phyloP scores from a whole-genome alignment of 1,284 basidiomycete species.

The Chalciporus sp. region DNA sequence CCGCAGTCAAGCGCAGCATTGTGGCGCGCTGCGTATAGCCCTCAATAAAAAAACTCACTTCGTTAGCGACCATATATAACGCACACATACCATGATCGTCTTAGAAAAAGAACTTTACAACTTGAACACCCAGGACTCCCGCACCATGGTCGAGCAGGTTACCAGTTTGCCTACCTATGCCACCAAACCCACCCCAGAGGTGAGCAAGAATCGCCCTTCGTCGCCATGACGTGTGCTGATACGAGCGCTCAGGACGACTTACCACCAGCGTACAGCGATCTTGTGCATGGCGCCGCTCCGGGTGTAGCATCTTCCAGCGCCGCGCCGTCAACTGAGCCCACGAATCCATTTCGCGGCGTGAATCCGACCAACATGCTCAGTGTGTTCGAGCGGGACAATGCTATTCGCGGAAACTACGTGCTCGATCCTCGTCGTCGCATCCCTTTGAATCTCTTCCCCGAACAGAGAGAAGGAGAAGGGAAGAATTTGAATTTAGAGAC shows the following conservation, averaged over 20 bases:
- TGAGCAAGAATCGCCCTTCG: background rate
- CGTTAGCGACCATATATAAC: background rate
- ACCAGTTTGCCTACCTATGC: background rate
- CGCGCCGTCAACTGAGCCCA: background rate
- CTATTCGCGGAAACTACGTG: slow-evolving; percentile 34
- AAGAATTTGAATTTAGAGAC: slow-evolving; percentile 41
- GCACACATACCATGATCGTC: slow-evolving; percentile 4
- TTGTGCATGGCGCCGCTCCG: background rate
- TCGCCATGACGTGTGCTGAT: too few relatives aligned
- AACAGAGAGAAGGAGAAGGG: slow-evolving; percentile 13
- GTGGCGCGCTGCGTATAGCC: background rate
- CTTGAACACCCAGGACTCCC: background rate
- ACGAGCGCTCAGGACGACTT: background rate
- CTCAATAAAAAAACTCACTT: background rate
- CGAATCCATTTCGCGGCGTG: background rate
- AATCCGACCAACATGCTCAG: slow-evolving; percentile 18
- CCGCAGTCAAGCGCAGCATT: slow-evolving; percentile 3
- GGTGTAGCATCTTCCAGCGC: background rate
- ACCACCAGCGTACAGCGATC: slow-evolving; percentile 10
- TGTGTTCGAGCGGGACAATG: slow-evolving; percentile 1
- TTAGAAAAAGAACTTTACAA: background rate
- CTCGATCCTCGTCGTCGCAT: slow-evolving; percentile 37
- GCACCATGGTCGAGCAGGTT: background rate
- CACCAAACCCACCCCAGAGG: background rate
- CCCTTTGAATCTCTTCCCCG: slow-evolving; percentile 28